Percentiles rank a stretch among this genome's conserved stretches.
phyloP scores from a whole-genome alignment of 108 stramenopile species.

The Pseudonitzschia multiseries region DNA sequence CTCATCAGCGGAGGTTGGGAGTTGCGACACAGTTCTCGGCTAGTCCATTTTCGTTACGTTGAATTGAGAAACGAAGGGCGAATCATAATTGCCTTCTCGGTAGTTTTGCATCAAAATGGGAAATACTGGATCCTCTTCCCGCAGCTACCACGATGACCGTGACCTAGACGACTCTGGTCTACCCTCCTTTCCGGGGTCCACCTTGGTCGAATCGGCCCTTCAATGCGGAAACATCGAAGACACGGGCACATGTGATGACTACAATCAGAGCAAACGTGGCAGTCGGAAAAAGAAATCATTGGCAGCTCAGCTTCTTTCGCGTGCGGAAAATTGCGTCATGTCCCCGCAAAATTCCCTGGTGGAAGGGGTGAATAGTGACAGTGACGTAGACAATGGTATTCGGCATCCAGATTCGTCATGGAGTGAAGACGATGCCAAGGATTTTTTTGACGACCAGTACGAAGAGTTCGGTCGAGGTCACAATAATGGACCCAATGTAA shows the following conservation, averaged over 20 bases:
- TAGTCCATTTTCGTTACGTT: too few species aligned
- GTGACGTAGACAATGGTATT: conserved; percentile 4
- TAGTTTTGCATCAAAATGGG: conserved; percentile 14
- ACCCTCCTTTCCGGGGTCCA: conserved; percentile 35
- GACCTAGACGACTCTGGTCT: not conserved
- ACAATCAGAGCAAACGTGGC: not conserved
- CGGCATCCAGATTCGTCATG: not conserved
- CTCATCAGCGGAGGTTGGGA: too few species aligned
- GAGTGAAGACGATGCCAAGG: not conserved
- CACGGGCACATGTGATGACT: conserved; percentile 5
- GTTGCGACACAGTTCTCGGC: too few species aligned
- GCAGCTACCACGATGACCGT: not conserved
- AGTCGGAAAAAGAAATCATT: not conserved
- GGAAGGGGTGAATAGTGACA: conserved; percentile 6
- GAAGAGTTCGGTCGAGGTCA: conserved; percentile 31
- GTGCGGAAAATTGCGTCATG: conserved; percentile 25
- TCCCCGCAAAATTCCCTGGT: conserved; percentile 19
- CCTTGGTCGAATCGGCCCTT: conserved; percentile 30
- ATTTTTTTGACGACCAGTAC: conserved; percentile 29
- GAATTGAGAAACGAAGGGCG: not conserved
- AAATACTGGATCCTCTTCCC: conserved; percentile 19
- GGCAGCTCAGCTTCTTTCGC: conserved; percentile 12
- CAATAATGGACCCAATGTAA: not conserved
- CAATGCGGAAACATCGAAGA: conserved; percentile 27
- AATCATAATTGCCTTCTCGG: not conserved